Evolutionary conservation across 345 rosid genomes (phyloP).

Genomic region (Salix arbutifolia): DNA sequence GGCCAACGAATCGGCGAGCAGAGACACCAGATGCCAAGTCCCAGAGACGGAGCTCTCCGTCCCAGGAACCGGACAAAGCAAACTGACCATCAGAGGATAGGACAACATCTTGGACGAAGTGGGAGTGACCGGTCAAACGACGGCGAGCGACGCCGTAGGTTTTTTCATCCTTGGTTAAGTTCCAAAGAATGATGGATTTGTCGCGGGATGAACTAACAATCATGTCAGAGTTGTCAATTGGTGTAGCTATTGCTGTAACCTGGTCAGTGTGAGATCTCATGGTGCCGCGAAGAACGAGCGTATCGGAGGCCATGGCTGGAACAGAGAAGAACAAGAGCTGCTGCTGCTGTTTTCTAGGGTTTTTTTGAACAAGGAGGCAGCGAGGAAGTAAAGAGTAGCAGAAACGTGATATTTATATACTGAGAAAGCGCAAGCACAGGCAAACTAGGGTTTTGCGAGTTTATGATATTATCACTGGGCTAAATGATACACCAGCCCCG

Average conservation of each 20-base stretch:
- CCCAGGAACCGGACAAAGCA: slow-evolving; percentile 98
- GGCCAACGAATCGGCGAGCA: slow-evolving; percentile 89
- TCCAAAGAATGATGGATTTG: slow-evolving; percentile 92
- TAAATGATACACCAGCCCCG: neutral
- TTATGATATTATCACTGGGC: neutral
- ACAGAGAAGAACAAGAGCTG: neutral
- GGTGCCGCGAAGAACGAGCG: slow-evolving; percentile 72
- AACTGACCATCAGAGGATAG: slow-evolving; percentile 95
- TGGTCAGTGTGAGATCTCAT: slow-evolving; percentile 94
- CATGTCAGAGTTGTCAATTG: slow-evolving; percentile 86
- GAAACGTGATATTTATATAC: neutral
- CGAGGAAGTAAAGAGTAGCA: neutral
- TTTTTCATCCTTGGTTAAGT: slow-evolving; percentile 84
- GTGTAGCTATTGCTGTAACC: slow-evolving; percentile 92
- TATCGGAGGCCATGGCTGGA: slow-evolving; percentile 60
- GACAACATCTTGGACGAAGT: slow-evolving; percentile 90
- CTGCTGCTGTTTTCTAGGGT: neutral
- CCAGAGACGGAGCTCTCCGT: slow-evolving; percentile 98
- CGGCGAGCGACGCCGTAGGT: slow-evolving; percentile 77
- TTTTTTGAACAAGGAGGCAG: neutral
- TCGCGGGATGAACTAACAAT: slow-evolving; percentile 92
- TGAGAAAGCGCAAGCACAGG: neutral
- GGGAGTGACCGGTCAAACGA: slow-evolving; percentile 92
- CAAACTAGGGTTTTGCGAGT: neutral
- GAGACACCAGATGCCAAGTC: slow-evolving; percentile 72